Evolutionary conservation across 106 monocot genomes (phyloP).

Genomic region (Platanthera zijinensis): DNA sequence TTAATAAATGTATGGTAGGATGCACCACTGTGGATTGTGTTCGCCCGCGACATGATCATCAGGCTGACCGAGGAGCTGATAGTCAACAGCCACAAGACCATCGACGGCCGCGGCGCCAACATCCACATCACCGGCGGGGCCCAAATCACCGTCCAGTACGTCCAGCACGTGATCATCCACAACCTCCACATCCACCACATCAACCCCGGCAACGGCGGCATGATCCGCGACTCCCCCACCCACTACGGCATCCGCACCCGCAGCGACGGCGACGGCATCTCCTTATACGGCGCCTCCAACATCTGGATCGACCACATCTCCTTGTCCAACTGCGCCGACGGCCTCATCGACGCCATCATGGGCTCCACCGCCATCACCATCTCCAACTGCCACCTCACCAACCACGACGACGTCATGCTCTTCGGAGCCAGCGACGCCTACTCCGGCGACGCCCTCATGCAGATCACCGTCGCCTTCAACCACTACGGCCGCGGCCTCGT

Average conservation of each 20-base stretch:
- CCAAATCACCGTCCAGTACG: constrained; percentile 53
- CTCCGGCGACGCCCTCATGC: not conserved
- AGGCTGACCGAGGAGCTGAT: constrained; percentile 47
- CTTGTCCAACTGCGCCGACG: not conserved
- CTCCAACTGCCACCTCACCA: not conserved
- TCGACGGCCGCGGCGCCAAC: constrained; percentile 60
- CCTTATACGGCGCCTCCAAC: not conserved
- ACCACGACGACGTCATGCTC: constrained; percentile 4
- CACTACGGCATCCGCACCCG: not conserved
- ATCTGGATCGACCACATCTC: constrained; percentile 5
- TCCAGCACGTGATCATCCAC: constrained; percentile 59
- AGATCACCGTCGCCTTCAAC: constrained; percentile 7
- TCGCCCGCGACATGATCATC: constrained; percentile 58
- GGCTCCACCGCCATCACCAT: not conserved
- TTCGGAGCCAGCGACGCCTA: constrained; percentile 1
- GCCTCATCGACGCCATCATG: no score
- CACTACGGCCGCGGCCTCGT: constrained; percentile 2
- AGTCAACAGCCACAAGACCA: constrained; percentile 56
- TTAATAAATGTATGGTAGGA: not conserved
- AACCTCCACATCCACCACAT: constrained; percentile 14
- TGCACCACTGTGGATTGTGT: constrained; percentile 66
- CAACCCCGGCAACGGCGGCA: not conserved
- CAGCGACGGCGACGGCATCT: not conserved
- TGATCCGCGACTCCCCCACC: not conserved
- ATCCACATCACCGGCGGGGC: constrained; percentile 56